phyloP scores from a whole-genome alignment of 2,329 filamentous ascomycete genomes.

The Cylindrodendrum hubeiense region DNA sequence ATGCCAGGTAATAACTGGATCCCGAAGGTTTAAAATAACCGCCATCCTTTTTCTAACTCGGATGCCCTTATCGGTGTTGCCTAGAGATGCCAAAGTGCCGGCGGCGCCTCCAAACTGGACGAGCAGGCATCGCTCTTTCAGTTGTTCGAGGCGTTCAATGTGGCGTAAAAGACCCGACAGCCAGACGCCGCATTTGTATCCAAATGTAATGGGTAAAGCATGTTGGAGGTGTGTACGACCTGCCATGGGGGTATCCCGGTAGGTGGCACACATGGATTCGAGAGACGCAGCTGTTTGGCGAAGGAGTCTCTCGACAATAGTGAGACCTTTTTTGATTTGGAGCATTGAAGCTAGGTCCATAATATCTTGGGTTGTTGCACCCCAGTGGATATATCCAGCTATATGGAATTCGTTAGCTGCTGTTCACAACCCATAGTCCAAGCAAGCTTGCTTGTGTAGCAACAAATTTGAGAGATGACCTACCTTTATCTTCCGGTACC shows the following conservation, averaged over 20 bases:
- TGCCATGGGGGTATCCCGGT: slow-evolving; percentile 68
- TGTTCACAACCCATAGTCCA: no score
- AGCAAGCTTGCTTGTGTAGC: no score
- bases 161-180: slow-evolving; percentile 63
- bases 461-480: neutral
- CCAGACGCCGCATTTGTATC: slow-evolving; percentile 69
- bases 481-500: slow-evolving; percentile 27
- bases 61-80: slow-evolving; percentile 60
- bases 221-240: slow-evolving; percentile 69
- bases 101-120: slow-evolving; percentile 70
- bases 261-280: slow-evolving; percentile 55
- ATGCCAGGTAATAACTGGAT: slow-evolving; percentile 69
- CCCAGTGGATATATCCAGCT: slow-evolving; percentile 66
- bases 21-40: slow-evolving; percentile 58
- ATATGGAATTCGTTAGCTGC: neutral
- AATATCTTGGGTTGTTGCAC: slow-evolving; percentile 70
- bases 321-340: slow-evolving; percentile 64
- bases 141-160: slow-evolving; percentile 59
- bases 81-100: slow-evolving; percentile 67
- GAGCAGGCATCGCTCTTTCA: slow-evolving; percentile 60
- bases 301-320: slow-evolving; percentile 60
- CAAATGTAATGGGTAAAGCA: slow-evolving; percentile 67
- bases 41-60: slow-evolving; percentile 64
- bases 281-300: slow-evolving; percentile 58
- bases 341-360: slow-evolving; percentile 68